These are phyloP conservation scores for Spizellomyces sp. DNA, from an alignment of 192 early-diverging fungal genomes.

Conservation along the genomic window DNA sequence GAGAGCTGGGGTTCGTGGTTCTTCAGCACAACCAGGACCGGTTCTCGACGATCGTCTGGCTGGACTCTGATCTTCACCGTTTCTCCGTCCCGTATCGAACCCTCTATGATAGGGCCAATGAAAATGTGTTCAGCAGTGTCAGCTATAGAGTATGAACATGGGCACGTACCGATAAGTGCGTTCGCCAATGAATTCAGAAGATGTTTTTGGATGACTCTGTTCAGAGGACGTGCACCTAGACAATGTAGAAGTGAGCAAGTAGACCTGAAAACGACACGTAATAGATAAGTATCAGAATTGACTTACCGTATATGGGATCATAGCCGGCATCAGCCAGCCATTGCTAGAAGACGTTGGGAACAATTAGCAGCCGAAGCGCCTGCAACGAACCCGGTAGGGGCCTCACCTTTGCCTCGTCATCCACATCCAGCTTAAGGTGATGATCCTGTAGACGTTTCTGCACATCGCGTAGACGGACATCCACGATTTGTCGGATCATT, in stretches of 20 bases:
- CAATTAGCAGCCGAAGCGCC: too few species aligned
- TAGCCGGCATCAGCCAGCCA: conserved; percentile 69
- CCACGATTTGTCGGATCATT: conserved; percentile 59
- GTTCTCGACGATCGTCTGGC: not conserved
- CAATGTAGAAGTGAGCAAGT: too few species aligned
- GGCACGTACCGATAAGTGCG: conserved; percentile 49
- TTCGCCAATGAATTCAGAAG: conserved; percentile 56
- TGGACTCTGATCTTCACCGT: conserved; percentile 42
- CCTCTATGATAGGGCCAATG: conserved; percentile 38
- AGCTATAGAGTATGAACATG: not conserved
- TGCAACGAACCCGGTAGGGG: too few species aligned
- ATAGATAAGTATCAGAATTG: not conserved
- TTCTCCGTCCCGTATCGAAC: conserved; percentile 59
- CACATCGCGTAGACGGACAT: conserved; percentile 36
- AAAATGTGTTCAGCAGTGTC: not conserved
- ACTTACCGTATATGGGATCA: conserved; percentile 63
- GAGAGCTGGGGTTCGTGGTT: not conserved
- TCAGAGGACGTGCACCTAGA: conserved; percentile 60
- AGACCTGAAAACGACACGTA: too few species aligned
- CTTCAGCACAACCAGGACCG: not conserved
- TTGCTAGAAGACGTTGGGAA: conserved; percentile 4
- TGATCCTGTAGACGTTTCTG: conserved; percentile 8
- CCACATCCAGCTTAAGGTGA: conserved; percentile 50
- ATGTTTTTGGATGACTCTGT: conserved; percentile 65
- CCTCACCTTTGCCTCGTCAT: conserved; percentile 46